These are phyloP conservation scores for Zymoseptoria crescenta DNA, from an alignment of 2,329 filamentous ascomycete species.

Conservation along the genomic window DNA sequence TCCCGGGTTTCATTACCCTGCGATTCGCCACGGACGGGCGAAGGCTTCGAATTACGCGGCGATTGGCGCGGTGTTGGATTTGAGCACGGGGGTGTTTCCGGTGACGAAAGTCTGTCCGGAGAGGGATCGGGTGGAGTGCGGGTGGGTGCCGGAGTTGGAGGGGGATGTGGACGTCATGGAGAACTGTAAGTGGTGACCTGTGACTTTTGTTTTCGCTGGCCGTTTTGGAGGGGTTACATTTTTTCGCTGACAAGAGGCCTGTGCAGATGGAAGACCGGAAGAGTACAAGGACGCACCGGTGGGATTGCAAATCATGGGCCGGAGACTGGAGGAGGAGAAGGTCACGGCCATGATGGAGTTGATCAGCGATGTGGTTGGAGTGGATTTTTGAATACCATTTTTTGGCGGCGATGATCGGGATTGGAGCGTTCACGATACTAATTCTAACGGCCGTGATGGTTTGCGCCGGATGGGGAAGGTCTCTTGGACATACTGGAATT, in stretches of 20 bases:
- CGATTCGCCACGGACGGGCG: conserved; percentile 8
- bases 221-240: too few relatives aligned
- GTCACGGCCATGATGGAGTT: conserved; percentile 35
- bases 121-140: conserved; percentile 4
- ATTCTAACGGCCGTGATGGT: background rate
- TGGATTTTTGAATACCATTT: background rate
- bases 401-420: background rate
- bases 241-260: too few relatives aligned
- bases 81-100: conserved; percentile 11
- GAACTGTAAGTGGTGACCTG: background rate
- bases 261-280: conserved; percentile 25
- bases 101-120: conserved; percentile 16
- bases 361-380: conserved; percentile 18
- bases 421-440: background rate
- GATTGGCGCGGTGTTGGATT: conserved; percentile 9
- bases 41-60: conserved; percentile 8
- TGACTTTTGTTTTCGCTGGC: too few relatives aligned
- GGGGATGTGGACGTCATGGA: conserved; percentile 8
- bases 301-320: conserved; percentile 46
- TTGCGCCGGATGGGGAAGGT: background rate
- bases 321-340: conserved; percentile 50
- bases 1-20: conserved; percentile 11
- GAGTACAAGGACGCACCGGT: conserved; percentile 45
- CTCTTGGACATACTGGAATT: background rate
- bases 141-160: conserved; percentile 6